Evolutionary conservation across 2,329 filamentous ascomycete genomes (phyloP).

Genomic region (Penicillium sp.): DNA sequence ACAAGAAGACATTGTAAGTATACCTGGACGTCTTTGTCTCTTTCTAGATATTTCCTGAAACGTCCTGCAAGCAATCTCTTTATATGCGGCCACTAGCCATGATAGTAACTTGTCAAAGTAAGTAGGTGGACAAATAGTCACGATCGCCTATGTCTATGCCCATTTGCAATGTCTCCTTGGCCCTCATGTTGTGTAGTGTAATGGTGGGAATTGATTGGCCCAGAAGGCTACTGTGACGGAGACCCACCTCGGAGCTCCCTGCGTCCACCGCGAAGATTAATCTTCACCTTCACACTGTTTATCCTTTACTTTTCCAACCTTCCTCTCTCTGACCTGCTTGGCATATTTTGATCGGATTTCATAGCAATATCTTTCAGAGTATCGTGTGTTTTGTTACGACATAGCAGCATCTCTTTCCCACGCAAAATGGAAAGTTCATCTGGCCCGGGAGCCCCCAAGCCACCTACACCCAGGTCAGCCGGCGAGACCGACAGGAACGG

Average conservation of each 20-base stretch:
- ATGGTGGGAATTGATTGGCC: neutral
- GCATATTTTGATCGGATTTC: neutral
- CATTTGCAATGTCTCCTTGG: no score
- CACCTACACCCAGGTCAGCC: neutral
- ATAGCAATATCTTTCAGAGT: neutral
- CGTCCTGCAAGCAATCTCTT: neutral
- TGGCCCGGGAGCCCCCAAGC: conserved; percentile 4
- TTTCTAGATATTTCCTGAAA: no score
- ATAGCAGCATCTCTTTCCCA: neutral
- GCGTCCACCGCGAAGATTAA: neutral
- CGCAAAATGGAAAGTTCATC: conserved; percentile 8
- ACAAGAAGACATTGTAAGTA: no score
- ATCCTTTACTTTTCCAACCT: neutral
- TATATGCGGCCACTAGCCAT: no score
- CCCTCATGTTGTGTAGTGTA: no score
- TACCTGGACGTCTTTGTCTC: no score
- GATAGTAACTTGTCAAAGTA: no score
- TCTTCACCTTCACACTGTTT: neutral
- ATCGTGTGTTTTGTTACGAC: neutral
- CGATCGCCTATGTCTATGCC: no score
- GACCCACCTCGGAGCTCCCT: neutral
- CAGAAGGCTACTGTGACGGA: neutral
- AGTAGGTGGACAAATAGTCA: no score
- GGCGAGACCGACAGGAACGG: conserved; percentile 2
- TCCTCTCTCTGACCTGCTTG: neutral